Conservation (phyloP, 805 yeast species). For the Allodekkera sacchari region DNA sequence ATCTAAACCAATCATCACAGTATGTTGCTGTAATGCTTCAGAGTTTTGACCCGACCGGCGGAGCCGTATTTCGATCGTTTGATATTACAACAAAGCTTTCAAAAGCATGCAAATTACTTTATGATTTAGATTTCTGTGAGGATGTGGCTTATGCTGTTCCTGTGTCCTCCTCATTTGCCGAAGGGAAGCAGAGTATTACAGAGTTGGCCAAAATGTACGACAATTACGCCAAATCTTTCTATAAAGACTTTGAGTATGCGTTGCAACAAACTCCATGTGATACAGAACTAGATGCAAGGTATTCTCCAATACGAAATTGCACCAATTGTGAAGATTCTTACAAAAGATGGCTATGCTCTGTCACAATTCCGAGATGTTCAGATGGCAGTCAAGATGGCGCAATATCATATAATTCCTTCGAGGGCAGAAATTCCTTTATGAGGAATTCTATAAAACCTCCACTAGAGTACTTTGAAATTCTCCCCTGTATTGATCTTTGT, state of each 20-base stretch:
- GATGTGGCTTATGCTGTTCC: slow-evolving; percentile 89
- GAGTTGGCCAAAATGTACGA: slow-evolving; percentile 50
- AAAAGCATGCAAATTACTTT: slow-evolving; percentile 64
- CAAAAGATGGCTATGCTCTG: slow-evolving; percentile 83
- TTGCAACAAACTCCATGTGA: slow-evolving; percentile 74
- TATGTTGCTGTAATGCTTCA: slow-evolving; percentile 61
- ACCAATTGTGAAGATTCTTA: slow-evolving; percentile 64
- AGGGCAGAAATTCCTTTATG: slow-evolving; percentile 55
- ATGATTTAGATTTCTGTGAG: slow-evolving; percentile 66
- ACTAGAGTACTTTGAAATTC: slow-evolving; percentile 59
- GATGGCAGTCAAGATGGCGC: slow-evolving; percentile 33
- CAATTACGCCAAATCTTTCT: slow-evolving; percentile 44
- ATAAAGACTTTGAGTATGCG: slow-evolving; percentile 63
- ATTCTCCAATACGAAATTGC: slow-evolving; percentile 70
- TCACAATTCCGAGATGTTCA: slow-evolving; percentile 80
- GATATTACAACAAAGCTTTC: slow-evolving; percentile 46
- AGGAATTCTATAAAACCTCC: slow-evolving; percentile 46
- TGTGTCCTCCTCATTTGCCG: slow-evolving; percentile 19
- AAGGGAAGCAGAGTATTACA: slow-evolving; percentile 23
- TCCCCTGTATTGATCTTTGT: slow-evolving; percentile 84
- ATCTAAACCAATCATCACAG: slow-evolving; percentile 49
- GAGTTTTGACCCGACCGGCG: slow-evolving; percentile 44
- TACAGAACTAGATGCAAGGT: slow-evolving; percentile 52
- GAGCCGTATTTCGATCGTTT: slow-evolving; percentile 50
- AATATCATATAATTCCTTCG: slow-evolving; percentile 34